These are phyloP conservation scores for Acanthamoeba lenticulata DNA, from an alignment of 208 protist genomes.

Conservation along the genomic window DNA sequence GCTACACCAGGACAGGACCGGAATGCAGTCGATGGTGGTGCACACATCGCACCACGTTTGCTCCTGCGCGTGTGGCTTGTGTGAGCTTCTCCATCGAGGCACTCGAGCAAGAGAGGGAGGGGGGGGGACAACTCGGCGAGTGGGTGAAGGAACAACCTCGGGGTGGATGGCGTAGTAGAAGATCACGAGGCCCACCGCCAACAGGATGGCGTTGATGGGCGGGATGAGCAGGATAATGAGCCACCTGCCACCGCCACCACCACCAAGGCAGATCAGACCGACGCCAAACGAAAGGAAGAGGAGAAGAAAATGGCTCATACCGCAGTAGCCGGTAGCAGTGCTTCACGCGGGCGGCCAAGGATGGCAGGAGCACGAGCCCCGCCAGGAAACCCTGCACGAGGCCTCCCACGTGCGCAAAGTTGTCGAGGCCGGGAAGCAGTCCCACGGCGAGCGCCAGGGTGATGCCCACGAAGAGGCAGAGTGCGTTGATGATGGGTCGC, in stretches of 20 bases:
- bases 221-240: slow-evolving; percentile 10
- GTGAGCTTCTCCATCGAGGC: neutral
- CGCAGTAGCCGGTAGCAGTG: neutral
- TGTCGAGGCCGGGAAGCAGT: slow-evolving; percentile 2
- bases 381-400: slow-evolving; percentile 14
- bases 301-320: neutral
- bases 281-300: neutral
- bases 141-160: neutral
- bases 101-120: neutral
- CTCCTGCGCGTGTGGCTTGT: neutral
- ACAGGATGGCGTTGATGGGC: neutral
- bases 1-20: neutral
- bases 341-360: neutral
- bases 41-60: slow-evolving; percentile 22
- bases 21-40: slow-evolving; percentile 11
- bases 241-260: neutral
- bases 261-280: neutral
- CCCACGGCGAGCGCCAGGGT: neutral
- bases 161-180: slow-evolving; percentile 20
- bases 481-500: neutral
- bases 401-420: slow-evolving; percentile 68
- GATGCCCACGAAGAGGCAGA: neutral
- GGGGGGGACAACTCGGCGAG: too few relatives aligned
- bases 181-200: slow-evolving; percentile 26
- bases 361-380: slow-evolving; percentile 27